A percentile compares a stretch with the other conserved stretches of the same genome.
Evolutionary conservation across 192 early-diverging fungal genomes (phyloP).

Genomic region (Coemansia sp.): DNA sequence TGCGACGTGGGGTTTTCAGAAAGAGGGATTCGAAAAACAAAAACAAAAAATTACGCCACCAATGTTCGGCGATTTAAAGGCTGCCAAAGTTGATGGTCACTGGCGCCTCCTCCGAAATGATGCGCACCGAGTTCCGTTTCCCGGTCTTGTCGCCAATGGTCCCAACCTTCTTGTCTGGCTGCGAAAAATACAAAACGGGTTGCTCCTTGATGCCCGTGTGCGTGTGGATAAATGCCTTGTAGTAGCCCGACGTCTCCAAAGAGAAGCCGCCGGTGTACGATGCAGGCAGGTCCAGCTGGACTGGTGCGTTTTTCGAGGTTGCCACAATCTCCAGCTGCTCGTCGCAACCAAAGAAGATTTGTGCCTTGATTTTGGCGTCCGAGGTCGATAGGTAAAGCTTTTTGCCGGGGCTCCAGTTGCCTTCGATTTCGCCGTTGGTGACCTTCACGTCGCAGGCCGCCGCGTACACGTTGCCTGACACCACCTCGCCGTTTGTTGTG

Average conservation of each 20-base stretch:
- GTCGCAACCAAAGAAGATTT: conserved; percentile 23
- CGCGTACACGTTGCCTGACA: conserved; percentile 26
- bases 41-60: neutral
- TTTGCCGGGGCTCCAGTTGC: conserved; percentile 37
- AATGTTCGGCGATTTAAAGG: conserved; percentile 2
- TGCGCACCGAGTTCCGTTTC: conserved; percentile 42
- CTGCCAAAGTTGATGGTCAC: conserved; percentile 35
- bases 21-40: neutral
- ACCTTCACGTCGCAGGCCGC: conserved; percentile 28
- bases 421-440: conserved; percentile 41
- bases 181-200: conserved; percentile 32
- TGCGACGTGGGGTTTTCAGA: neutral
- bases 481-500: conserved; percentile 39
- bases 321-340: conserved; percentile 32
- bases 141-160: conserved; percentile 16
- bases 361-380: conserved; percentile 36
- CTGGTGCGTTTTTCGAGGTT: conserved; percentile 30
- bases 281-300: conserved; percentile 40
- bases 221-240: conserved; percentile 43
- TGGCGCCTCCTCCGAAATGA: conserved; percentile 37
- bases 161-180: conserved; percentile 35
- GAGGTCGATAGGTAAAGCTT: conserved; percentile 46
- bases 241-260: conserved; percentile 35
- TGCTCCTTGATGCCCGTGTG: conserved; percentile 10
- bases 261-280: conserved; percentile 45